These are phyloP conservation scores for Aspergillus egyptiacus DNA, from an alignment of 495 filamentous ascomycete species.

Conservation along the genomic window DNA sequence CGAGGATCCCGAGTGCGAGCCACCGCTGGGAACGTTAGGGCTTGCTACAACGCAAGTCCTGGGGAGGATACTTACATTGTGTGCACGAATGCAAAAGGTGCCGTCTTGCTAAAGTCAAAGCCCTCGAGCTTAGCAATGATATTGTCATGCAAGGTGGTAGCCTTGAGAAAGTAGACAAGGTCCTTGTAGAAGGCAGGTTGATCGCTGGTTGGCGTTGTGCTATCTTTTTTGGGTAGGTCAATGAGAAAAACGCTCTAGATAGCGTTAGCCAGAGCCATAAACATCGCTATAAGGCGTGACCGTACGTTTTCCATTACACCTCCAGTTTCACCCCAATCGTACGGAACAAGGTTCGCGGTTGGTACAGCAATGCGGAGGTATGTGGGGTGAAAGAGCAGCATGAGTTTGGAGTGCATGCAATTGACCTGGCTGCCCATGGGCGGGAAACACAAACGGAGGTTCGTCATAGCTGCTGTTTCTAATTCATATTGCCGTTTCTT, in stretches of 20 bases:
- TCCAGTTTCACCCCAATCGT: conserved; percentile 79
- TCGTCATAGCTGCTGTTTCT: conserved; percentile 48
- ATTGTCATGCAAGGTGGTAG: conserved; percentile 57
- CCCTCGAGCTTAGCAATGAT: conserved; percentile 53
- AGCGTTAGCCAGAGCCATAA: not conserved
- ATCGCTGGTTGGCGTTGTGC: conserved; percentile 17
- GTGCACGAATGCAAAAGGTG: conserved; percentile 70
- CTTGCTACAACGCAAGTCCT: not conserved
- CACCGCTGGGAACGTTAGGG: conserved; percentile 35
- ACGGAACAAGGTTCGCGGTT: conserved; percentile 70
- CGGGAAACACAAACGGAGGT: conserved; percentile 72
- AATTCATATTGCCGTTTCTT: conserved; percentile 31
- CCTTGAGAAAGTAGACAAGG: conserved; percentile 62
- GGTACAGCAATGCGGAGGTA: conserved; percentile 74
- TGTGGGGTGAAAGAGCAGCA: conserved; percentile 64
- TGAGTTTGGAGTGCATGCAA: conserved; percentile 86
- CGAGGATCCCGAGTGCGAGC: conserved; percentile 45
- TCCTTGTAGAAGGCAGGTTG: conserved; percentile 63
- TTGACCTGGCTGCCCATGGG: conserved; percentile 58
- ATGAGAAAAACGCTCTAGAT: conserved; percentile 66
- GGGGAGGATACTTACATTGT: conserved; percentile 46
- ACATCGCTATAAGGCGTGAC: too few relatives aligned
- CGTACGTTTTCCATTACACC: conserved; percentile 70
- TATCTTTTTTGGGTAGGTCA: conserved; percentile 60
- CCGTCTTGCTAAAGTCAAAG: conserved; percentile 72